A percentile compares a stretch with the other conserved stretches of the same genome.
Conservation (phyloP, 257 asterid genomes). For the Paraleonurus japonicus region DNA sequence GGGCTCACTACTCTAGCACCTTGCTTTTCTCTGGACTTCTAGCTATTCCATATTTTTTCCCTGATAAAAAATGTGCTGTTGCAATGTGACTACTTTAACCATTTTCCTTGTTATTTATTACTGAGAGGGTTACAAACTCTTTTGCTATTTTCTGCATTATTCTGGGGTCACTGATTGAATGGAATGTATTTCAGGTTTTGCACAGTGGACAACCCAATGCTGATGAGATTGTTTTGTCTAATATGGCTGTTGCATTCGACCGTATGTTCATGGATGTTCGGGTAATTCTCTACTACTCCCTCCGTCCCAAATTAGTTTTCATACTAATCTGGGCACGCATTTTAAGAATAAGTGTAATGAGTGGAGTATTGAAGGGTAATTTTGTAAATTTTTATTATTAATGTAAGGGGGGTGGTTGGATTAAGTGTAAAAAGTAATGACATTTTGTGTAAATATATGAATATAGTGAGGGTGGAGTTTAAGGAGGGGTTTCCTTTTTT, state of each 20-base stretch:
- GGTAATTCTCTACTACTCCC: conserved; percentile 50
- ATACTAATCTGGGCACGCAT: too few species aligned
- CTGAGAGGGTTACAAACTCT: background rate
- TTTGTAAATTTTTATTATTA: too few species aligned
- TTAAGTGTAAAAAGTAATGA: too few species aligned
- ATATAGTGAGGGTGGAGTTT: too few species aligned
- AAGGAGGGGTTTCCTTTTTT: too few species aligned
- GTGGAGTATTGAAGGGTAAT: too few species aligned
- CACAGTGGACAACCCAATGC: conserved; percentile 74
- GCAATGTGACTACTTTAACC: background rate
- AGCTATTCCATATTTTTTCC: background rate
- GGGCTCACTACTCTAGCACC: background rate
- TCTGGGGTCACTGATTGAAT: conserved; percentile 19
- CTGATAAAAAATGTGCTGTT: background rate
- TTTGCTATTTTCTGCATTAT: background rate
- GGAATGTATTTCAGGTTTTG: conserved; percentile 46
- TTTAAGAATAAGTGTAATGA: too few species aligned
- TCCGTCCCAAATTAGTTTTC: too few species aligned
- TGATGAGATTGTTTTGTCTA: conserved; percentile 59
- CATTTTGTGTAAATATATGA: too few species aligned
- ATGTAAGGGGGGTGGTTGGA: too few species aligned
- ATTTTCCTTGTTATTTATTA: background rate
- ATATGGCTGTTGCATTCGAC: conserved; percentile 76
- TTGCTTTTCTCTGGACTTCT: background rate
- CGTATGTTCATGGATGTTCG: conserved; percentile 73